A percentile compares a stretch with the other conserved stretches of the same genome.
Evolutionary conservation across 1,284 basidiomycete species (phyloP).

Genomic region (Leccinum colubrinum): DNA sequence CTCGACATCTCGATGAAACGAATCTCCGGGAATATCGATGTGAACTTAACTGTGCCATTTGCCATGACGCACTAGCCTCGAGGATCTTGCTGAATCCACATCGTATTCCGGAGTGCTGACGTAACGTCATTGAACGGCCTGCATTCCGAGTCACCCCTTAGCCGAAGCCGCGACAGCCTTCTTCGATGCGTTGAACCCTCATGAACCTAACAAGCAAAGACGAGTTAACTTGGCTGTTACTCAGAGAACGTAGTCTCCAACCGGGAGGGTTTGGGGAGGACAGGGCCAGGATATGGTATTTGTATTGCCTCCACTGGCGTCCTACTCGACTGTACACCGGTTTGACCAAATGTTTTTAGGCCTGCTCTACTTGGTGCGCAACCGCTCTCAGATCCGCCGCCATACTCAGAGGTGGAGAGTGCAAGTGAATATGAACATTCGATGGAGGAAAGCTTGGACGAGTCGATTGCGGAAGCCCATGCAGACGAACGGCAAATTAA

Average conservation of each 20-base stretch:
- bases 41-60: neutral
- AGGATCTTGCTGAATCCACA: constrained; percentile 1
- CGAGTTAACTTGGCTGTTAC: constrained; percentile 45
- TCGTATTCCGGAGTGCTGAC: constrained; percentile 18
- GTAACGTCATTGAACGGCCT: constrained; percentile 9
- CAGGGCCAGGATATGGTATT: constrained; percentile 58
- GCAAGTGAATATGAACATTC: constrained; percentile 7
- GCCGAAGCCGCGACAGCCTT: constrained; percentile 1
- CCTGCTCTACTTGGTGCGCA: constrained; percentile 22
- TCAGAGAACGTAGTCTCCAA: constrained; percentile 48
- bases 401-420: constrained; percentile 31
- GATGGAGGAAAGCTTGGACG: constrained; percentile 3
- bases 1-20: neutral
- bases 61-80: neutral
- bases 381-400: constrained; percentile 21
- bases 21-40: neutral
- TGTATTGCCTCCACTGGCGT: constrained; percentile 7
- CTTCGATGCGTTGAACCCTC: constrained; percentile 12
- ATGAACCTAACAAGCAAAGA: constrained; percentile 28
- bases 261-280: constrained; percentile 63
- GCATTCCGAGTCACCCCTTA: neutral
- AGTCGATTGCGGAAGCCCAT: constrained; percentile 43
- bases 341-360: constrained; percentile 23
- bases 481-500: constrained; percentile 82
- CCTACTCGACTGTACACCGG: neutral